Percentiles rank a stretch among this genome's conserved stretches.
phyloP scores from a whole-genome alignment of 345 rosid genomes.

The sweet orange (Citrus sinensis) region DNA sequence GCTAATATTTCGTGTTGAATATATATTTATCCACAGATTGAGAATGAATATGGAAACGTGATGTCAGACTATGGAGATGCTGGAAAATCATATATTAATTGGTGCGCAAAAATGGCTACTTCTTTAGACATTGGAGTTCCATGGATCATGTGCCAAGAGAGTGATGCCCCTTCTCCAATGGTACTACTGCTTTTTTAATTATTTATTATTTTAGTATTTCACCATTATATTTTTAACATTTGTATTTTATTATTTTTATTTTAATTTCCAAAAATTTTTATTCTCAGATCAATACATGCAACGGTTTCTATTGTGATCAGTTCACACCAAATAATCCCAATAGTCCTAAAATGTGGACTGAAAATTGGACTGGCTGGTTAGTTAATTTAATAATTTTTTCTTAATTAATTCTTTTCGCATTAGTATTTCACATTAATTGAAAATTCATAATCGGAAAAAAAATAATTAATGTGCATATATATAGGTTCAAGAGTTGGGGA shows the following conservation, averaged over 20 bases:
- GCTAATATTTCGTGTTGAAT: not conserved
- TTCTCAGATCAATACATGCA: slow-evolving; percentile 46
- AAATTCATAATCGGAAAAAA: too few species aligned
- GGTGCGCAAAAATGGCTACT: slow-evolving; percentile 76
- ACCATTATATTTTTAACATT: not conserved
- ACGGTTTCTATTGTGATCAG: slow-evolving; percentile 53
- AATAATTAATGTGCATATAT: too few species aligned
- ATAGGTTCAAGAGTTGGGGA: slow-evolving; percentile 62
- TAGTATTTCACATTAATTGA: not conserved
- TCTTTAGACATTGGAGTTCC: slow-evolving; percentile 64
- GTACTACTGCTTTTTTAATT: not conserved
- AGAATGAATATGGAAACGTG: slow-evolving; percentile 79
- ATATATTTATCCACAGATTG: slow-evolving; percentile 38
- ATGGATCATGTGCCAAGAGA: slow-evolving; percentile 82
- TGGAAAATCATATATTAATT: slow-evolving; percentile 56
- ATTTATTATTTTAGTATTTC: not conserved
- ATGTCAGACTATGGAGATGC: slow-evolving; percentile 43
- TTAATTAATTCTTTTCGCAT: not conserved
- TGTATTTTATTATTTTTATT: not conserved
- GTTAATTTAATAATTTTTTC: not conserved
- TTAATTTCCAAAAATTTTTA: not conserved
- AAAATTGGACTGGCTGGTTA: slow-evolving; percentile 73
- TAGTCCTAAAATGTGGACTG: slow-evolving; percentile 66
- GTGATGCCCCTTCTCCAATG: slow-evolving; percentile 55
- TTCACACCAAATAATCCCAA: slow-evolving; percentile 31